Evolutionary conservation across 768 basidiomycete genomes (phyloP).

Genomic region (Podaxis sp.): DNA sequence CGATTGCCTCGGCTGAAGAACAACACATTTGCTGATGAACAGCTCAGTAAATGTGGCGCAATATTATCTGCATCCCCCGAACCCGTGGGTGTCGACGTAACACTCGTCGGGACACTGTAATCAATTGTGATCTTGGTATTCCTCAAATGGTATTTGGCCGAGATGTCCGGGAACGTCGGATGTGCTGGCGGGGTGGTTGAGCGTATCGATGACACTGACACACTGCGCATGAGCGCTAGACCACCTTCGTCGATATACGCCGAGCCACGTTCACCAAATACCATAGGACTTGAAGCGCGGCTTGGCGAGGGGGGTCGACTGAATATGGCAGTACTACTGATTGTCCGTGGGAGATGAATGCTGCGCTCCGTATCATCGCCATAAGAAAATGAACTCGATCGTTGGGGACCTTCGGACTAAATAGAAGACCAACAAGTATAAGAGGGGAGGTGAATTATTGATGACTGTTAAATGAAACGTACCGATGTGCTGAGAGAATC

Average conservation of each 20-base stretch:
- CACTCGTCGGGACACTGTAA: constrained; percentile 26
- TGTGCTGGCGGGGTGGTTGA: constrained; percentile 18
- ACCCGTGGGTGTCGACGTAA: constrained; percentile 14
- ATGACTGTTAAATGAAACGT: background rate
- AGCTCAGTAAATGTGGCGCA: constrained; percentile 34
- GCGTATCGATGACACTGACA: constrained; percentile 31
- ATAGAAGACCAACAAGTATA: background rate
- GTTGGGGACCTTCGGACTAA: constrained; percentile 3
- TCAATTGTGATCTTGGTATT: constrained; percentile 34
- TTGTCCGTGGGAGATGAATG: constrained; percentile 15
- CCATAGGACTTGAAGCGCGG: constrained; percentile 21
- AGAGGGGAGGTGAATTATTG: background rate
- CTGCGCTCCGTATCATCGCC: constrained; percentile 14
- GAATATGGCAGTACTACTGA: constrained; percentile 17
- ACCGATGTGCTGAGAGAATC: constrained; percentile 12
- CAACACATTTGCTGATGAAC: constrained; percentile 43
- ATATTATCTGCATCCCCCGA: constrained; percentile 8
- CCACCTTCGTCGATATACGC: constrained; percentile 27
- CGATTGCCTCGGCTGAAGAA: constrained; percentile 56
- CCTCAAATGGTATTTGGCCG: constrained; percentile 33
- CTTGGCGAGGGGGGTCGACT: constrained; percentile 14
- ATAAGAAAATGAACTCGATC: constrained; percentile 15
- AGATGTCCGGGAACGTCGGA: constrained; percentile 34
- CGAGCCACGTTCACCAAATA: constrained; percentile 20
- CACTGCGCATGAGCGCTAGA: constrained; percentile 32